A percentile compares a stretch with the other conserved stretches of the same genome.
These are phyloP conservation scores for Fusarium circinatum DNA, from an alignment of 2,329 filamentous ascomycete genomes.

Conservation along the genomic window DNA sequence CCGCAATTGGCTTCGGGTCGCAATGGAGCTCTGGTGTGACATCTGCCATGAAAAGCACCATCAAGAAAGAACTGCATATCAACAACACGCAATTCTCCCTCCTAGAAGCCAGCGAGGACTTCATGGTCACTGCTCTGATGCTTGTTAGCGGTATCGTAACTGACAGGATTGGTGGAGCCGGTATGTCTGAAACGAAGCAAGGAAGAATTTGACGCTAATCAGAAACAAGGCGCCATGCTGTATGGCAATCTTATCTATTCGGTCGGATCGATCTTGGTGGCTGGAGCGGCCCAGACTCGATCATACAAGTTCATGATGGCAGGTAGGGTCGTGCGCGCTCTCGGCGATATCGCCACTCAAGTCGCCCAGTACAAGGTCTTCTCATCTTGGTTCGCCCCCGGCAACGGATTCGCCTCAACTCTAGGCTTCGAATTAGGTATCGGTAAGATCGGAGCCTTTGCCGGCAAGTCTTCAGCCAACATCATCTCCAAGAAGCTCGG, in stretches of 20 bases:
- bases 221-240: conserved; percentile 44
- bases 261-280: conserved; percentile 66
- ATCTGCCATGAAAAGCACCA: conserved; percentile 67
- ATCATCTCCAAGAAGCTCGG: conserved; percentile 59
- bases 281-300: conserved; percentile 63
- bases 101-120: conserved; percentile 68
- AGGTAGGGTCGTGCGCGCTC: conserved; percentile 62
- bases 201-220: rapidly evolving
- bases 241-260: conserved; percentile 68
- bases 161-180: conserved; percentile 66
- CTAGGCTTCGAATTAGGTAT: conserved; percentile 67
- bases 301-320: conserved; percentile 69
- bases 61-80: conserved; percentile 68
- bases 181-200: conserved; percentile 7
- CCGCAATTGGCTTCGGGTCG: conserved; percentile 65
- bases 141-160: conserved; percentile 64
- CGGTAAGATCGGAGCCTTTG: conserved; percentile 68
- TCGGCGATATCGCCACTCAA: conserved; percentile 71
- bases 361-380: conserved; percentile 72
- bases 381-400: conserved; percentile 70
- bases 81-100: conserved; percentile 68
- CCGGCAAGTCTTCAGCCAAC: conserved; percentile 68
- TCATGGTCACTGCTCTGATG: conserved; percentile 67
- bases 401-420: conserved; percentile 68
- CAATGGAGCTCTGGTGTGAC: conserved; percentile 68